Evolutionary conservation across 106 monocot species (phyloP).

Genomic region (Acorus calamus): DNA sequence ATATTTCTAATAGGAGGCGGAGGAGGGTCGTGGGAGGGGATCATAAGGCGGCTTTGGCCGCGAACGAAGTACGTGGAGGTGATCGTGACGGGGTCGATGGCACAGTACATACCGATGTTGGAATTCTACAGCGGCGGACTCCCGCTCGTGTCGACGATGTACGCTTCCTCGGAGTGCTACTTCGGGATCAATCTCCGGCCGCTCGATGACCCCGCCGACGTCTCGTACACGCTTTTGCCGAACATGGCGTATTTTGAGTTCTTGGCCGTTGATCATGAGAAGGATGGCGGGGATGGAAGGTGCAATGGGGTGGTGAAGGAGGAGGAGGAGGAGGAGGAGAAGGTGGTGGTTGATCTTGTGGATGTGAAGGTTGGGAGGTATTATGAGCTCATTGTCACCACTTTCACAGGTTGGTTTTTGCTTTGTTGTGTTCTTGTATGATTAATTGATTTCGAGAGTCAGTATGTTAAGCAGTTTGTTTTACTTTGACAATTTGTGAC

Average conservation of each 20-base stretch:
- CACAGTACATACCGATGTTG: slow-evolving; percentile 45
- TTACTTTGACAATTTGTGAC: too few relatives aligned
- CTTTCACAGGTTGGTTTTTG: slow-evolving; percentile 48
- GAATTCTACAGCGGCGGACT: slow-evolving; percentile 48
- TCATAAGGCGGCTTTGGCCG: slow-evolving; percentile 45
- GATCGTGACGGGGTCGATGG: slow-evolving; percentile 63
- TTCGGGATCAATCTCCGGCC: slow-evolving; percentile 60
- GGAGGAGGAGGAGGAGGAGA: neutral
- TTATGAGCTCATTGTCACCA: slow-evolving; percentile 76
- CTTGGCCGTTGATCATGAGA: slow-evolving; percentile 23
- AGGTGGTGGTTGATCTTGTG: slow-evolving; percentile 42
- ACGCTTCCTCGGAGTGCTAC: slow-evolving; percentile 64
- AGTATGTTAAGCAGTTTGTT: too few relatives aligned
- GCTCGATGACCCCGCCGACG: slow-evolving; percentile 27
- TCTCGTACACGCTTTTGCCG: slow-evolving; percentile 44
- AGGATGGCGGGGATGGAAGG: neutral
- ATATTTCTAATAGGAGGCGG: too few relatives aligned
- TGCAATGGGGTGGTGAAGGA: slow-evolving; percentile 12
- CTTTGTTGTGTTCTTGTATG: too few relatives aligned
- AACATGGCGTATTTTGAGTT: slow-evolving; percentile 79
- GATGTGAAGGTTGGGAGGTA: slow-evolving; percentile 48
- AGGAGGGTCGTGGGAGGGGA: slow-evolving; percentile 42
- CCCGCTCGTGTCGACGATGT: slow-evolving; percentile 61
- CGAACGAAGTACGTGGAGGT: slow-evolving; percentile 64
- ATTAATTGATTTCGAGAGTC: too few relatives aligned